Conservation (phyloP, 2,329 filamentous ascomycete genomes). For the Paraconiothyrium sp. region DNA sequence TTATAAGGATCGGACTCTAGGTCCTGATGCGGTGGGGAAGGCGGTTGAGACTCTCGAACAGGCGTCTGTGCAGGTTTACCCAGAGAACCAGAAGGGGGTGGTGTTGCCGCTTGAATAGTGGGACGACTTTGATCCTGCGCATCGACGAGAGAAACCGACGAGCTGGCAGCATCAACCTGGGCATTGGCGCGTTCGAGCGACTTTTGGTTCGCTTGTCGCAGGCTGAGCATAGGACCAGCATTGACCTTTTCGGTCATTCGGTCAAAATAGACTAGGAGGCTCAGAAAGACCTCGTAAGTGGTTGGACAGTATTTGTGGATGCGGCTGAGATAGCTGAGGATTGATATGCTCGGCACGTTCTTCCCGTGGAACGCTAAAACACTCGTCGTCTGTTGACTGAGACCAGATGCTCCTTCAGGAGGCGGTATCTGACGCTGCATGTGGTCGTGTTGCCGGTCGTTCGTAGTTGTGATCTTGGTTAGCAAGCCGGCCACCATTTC, state of each 20-base stretch:
- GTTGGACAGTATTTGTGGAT: constrained; percentile 99
- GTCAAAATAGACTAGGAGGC: constrained; percentile 95
- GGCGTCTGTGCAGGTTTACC: constrained; percentile 50
- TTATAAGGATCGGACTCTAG: constrained; percentile 59
- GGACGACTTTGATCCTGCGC: constrained; percentile 35
- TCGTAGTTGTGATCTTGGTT: constrained; percentile 97
- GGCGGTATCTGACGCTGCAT: constrained; percentile 78
- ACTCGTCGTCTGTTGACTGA: constrained; percentile 71
- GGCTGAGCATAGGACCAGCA: constrained; percentile 74
- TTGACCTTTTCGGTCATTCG: constrained; percentile 98
- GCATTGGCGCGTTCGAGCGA: constrained; percentile 51
- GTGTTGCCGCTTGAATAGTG: constrained; percentile 56
- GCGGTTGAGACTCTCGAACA: constrained; percentile 40
- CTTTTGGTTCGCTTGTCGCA: constrained; percentile 63
- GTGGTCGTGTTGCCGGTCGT: constrained; percentile 92
- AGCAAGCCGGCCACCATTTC: constrained; percentile 98
- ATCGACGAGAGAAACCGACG: constrained; percentile 39
- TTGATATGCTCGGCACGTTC: constrained; percentile 96
- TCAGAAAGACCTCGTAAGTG: constrained; percentile 97
- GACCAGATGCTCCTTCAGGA: constrained; percentile 65
- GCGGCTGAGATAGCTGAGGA: constrained; percentile 91
- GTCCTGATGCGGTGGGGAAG: constrained; percentile 50
- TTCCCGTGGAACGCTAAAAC: constrained; percentile 98
- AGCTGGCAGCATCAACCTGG: constrained; percentile 40
- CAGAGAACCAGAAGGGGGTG: constrained; percentile 59